Evolutionary conservation across 208 protist species (phyloP), one percentile per base, ranked within the genome.

Genomic region (Trypanosoma cruzi): DNA sequence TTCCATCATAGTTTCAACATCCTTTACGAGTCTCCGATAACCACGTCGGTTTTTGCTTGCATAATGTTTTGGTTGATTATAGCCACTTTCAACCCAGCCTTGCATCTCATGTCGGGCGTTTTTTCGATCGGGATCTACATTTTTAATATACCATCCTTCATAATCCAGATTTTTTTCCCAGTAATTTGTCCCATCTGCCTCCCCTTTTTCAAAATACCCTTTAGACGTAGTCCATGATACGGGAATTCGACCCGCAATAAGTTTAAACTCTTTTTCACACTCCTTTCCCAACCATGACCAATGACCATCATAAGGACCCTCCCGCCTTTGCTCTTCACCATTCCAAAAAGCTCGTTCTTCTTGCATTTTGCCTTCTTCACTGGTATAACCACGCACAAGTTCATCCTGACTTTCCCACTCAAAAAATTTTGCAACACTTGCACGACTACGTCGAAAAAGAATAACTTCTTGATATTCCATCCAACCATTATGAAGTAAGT

Each of bases 121-220:
- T 63, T 92, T 71, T 14, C 84, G 84, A 66, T 96, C 90, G 22
- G 90, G 90, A 73, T 96, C 88, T 8, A 96, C 90, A 74, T 93
- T 93, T 72, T 94, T 96, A 56, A 96, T 89, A 69, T 94, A 96
- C 90, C 90, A 96, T 28, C 90, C 90, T 49, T 96, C 90, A 71
- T 96, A 96, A 70, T 96, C 90, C 6, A 96, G 68, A 68, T 96
- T 96, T 80, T 96, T 96, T 74, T 96, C 88, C 88, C 85, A 96
- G 66, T 81, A 94, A 62, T 96, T 96, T 7, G 90, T 96, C 13
- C 90, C 90, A 73, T 96, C 90, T 4, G 90, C 80, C 40, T 91
- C 61, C 22, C 79, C 80, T 64, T 93, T 89, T 58, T 94, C 88
- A 70, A 96, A 96, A 68, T 90, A 96, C 20, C 90, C 90, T 48